Evolutionary conservation across 306 rosid species (phyloP), one percentile per base, ranked within the genome.

Genomic region (Trifolium subterraneum): DNA sequence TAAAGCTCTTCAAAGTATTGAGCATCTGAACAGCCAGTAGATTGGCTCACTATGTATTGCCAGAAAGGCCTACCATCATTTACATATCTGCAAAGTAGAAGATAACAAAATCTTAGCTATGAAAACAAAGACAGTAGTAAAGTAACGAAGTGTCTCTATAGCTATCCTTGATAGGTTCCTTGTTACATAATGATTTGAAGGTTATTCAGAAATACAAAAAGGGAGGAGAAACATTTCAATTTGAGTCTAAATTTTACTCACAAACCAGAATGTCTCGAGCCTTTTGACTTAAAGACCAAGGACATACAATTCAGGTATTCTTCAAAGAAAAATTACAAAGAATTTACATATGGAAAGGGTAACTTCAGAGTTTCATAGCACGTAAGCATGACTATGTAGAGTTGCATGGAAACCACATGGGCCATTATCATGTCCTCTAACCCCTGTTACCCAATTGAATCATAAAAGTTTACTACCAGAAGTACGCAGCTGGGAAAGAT

Each of bases 1-100:
- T 94, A 94, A 47, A 91, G 85, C 74, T 94, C 98, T 84, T 94
- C 98, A 74, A 94, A 94, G 90, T 91, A 94, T 71, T 91, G 96
- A 68, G 95, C 70, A 86, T 94, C 98, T 4, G 94, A 84, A 76
- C 98, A 94, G 36, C 98, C 98, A 3, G 98, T 94, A 41, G 98
- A 94, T 63, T 78, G 77, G 79, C 91, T 86, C 80, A 94, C 98
- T 44, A 94, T 94, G 76, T 94, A 83, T 86, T 91, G 98, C 98
- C 97, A 94, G 80, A 94, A 94, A 56, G 98, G 97, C 80, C 88
- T 86, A 36, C 97, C 98, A 64, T 94, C 98, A 60, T 90, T 90
- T 36, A 94, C 98, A 70, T 94, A 94, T 84, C 98, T 91, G 88
- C 86, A 89, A 72, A 59, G 51, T 6, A 79, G 45, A 25, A 55